Evolutionary conservation across 192 early-diverging fungal species (phyloP), one percentile per base, ranked within the genome.

Genomic region (Phlyctochytrium bullatum): DNA sequence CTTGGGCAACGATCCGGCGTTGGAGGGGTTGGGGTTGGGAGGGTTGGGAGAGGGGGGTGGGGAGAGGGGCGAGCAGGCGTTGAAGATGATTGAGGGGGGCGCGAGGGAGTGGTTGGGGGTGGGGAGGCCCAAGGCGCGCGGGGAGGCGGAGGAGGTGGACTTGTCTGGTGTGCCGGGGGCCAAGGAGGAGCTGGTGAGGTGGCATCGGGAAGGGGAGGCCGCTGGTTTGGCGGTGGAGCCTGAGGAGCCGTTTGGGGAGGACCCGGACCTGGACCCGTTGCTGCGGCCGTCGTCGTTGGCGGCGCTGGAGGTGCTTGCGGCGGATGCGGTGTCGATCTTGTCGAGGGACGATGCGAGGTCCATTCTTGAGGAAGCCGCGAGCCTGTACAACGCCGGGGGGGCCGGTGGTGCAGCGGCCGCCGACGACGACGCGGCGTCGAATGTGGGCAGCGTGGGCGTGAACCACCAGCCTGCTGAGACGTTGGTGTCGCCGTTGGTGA

Each of bases 361-460:
- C 23, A 27, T 69, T 29, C 54, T 69, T 3, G 68, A 69, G 23
- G 68, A 69, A 24, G 66, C 68, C 20, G 14, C 16, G 23, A 64
- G 14, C 3, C 34, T 68, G 6, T 2, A 58, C 17, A 31, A 68
- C 3, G 65, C 23, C 20, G 40, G 40, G 6, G 40, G 40, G 40
- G 40, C 6, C 20, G 40, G 40, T 6, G n/a, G n/a, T n/a, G n/a
- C n/a, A n/a, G n/a, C n/a, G n/a, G n/a, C n/a, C n/a, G n/a, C n/a
- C n/a, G n/a, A n/a, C n/a, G n/a, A n/a, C n/a, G n/a, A n/a, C n/a
- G n/a, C n/a, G n/a, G n/a, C n/a, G n/a, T n/a, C n/a, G n/a, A n/a
- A n/a, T n/a, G n/a, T n/a, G n/a, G n/a, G n/a, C n/a, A n/a, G n/a
- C n/a, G n/a, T n/a, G n/a, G n/a, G n/a, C n/a, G 12, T 14, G 40